Base-by-base conservation (phyloP, 495 filamentous ascomycete genomes). In the Aspergillus taichungensis region DNA sequence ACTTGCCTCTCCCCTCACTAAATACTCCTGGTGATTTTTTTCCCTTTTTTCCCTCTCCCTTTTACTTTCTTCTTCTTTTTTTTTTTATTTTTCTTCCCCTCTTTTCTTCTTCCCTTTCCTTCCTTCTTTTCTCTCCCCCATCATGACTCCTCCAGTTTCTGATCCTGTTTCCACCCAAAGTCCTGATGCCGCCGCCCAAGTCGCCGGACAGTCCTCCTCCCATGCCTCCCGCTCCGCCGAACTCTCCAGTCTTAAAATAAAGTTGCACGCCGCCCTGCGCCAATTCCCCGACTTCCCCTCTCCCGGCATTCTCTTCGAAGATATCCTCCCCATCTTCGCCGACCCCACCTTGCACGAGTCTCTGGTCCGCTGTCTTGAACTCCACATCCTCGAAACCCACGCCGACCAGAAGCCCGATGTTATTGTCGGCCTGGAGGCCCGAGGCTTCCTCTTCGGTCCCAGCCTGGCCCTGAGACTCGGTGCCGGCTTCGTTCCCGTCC, bases 271-370 rank as follows among this genome's bases (percentile, higher is more conserved):
- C 24, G 74, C 78, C 30, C 71, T 87, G 39, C 77, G 80, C 52
- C 83, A 85, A 66, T 95, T 85, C 71, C 84, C 85, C 47, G 88
- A 99, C 75, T 97, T 99, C 71, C 94, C 94, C 30, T 82, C 84
- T 40, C 84, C 85, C 6, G 94, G 94, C 62, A 89, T 99, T 61
- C 76, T 94, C 45, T 99, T 99, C 68, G 88, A 96, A 76, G 94
- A 99, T 68, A 96, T 99, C 69, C 80, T 99, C 47, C 94, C 92
- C 30, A 83, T 99, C 54, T 99, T 99, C 73, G 82, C 84, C 63
- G 73, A 87, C 53, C 78, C 80, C n/a, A 57, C 63, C 24, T 68
- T 88, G 40, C 92, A 96, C 67, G 72, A 73, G 44, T 72, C 79
- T 24, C 82, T 99, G 24, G 69, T 97, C 55, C 82, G 83, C 53